phyloP scores from a whole-genome alignment of 768 basidiomycete genomes.

The Floccularia luteovirens region DNA sequence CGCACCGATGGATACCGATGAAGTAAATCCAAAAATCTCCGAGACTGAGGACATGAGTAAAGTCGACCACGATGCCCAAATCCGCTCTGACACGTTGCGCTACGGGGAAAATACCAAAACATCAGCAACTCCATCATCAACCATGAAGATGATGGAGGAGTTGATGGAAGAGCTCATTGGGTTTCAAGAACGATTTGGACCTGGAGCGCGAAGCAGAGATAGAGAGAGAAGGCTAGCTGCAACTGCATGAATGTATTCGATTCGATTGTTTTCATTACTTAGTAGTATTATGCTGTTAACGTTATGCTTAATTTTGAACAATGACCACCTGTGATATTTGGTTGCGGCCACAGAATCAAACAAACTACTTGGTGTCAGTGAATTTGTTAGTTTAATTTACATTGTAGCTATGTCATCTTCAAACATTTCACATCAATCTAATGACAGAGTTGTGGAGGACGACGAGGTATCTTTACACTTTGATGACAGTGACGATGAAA shows the following conservation, averaged over 20 bases:
- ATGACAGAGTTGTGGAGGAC: background rate
- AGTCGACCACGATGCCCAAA: background rate
- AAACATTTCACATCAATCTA: background rate
- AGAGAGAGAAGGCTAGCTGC: slow-evolving; percentile 38
- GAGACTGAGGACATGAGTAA: slow-evolving; percentile 8
- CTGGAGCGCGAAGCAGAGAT: slow-evolving; percentile 41
- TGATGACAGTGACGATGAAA: slow-evolving; percentile 20
- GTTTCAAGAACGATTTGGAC: slow-evolving; percentile 84
- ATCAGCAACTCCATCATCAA: slow-evolving; percentile 12
- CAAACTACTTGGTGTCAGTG: too few species aligned
- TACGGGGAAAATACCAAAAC: background rate
- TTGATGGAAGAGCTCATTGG: slow-evolving; percentile 83
- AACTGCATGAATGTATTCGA: slow-evolving; percentile 11
- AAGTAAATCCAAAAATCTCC: slow-evolving; percentile 5
- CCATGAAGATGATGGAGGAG: slow-evolving; percentile 86
- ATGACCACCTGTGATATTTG: too few species aligned
- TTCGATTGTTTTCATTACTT: slow-evolving; percentile 3
- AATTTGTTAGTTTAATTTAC: too few species aligned
- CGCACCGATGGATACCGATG: too few species aligned
- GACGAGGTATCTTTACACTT: background rate
- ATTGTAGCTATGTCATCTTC: too few species aligned
- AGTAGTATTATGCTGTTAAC: too few species aligned
- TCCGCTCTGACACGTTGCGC: background rate
- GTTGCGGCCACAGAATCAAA: too few species aligned
- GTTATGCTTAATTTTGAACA: too few species aligned